Conservation (phyloP, 2,329 filamentous ascomycete genomes). For the Pseudogymnoascus sp. region DNA sequence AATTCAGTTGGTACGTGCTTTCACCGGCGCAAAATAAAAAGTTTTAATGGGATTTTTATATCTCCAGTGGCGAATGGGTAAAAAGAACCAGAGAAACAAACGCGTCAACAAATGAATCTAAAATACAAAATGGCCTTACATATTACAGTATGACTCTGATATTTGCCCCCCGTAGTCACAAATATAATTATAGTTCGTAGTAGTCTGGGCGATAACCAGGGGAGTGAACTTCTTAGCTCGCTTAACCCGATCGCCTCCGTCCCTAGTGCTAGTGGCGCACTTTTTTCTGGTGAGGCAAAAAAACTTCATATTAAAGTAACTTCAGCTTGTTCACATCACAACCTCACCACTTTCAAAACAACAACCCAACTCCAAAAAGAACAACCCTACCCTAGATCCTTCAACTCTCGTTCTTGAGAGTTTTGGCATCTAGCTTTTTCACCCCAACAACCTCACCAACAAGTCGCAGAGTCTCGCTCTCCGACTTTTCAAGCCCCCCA, state of each 20-base stretch:
- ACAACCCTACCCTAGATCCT: constrained; percentile 23
- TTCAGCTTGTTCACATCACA: constrained; percentile 3
- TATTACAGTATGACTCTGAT: neutral
- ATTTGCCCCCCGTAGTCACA: neutral
- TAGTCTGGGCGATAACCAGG: neutral
- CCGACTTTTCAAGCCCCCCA: constrained; percentile 23
- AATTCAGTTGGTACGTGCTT: neutral
- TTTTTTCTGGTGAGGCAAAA: constrained; percentile 7
- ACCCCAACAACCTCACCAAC: constrained; percentile 15
- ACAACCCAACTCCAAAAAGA: neutral
- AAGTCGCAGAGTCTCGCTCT: constrained; percentile 27
- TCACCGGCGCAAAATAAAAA: neutral
- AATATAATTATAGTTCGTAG: neutral
- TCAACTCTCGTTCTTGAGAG: constrained; percentile 35
- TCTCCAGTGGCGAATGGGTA: neutral
- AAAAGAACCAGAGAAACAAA: neutral
- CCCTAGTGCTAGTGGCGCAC: constrained; percentile 9
- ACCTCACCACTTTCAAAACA: constrained; percentile 5
- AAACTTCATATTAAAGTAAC: constrained; percentile 8
- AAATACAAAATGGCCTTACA: neutral
- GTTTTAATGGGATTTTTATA: constrained; percentile 5
- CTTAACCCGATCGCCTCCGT: constrained; percentile 10
- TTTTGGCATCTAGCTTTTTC: constrained; percentile 40
- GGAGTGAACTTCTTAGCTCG: constrained; percentile 9
- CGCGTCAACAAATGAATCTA: neutral